Percentiles rank a stretch among this genome's conserved stretches.
Evolutionary conservation across 495 filamentous ascomycete genomes (phyloP).

Genomic region (Aspergillus egyptiacus): DNA sequence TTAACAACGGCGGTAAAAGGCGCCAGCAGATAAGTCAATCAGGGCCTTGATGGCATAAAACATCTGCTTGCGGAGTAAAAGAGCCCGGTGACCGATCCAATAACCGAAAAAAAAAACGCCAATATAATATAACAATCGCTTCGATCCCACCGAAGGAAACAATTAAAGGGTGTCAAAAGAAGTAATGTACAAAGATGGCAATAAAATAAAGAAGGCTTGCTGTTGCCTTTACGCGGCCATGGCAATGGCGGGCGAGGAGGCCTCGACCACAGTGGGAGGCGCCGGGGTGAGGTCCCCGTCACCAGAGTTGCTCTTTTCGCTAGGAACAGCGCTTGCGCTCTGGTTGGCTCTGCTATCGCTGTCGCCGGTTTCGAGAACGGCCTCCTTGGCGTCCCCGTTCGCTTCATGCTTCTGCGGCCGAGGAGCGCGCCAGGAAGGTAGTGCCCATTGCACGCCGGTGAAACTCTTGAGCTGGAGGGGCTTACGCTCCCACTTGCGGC

Average conservation of each 20-base stretch:
- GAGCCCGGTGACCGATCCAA: conserved; percentile 11
- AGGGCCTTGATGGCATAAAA: neutral
- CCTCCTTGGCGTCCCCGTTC: conserved; percentile 39
- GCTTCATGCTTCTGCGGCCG: conserved; percentile 38
- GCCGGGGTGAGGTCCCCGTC: conserved; percentile 44
- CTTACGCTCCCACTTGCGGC: conserved; percentile 83
- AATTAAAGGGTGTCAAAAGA: neutral
- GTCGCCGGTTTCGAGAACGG: conserved; percentile 47
- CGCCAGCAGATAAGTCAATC: neutral
- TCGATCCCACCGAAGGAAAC: conserved; percentile 6
- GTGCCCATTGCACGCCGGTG: conserved; percentile 79
- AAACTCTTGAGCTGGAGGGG: conserved; percentile 84
- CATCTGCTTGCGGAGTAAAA: neutral
- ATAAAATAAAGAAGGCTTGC: conserved; percentile 11
- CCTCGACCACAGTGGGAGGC: conserved; percentile 36
- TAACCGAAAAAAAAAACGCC: conserved; percentile 14
- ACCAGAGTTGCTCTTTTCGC: conserved; percentile 65
- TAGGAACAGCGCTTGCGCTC: conserved; percentile 51
- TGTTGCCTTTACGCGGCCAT: conserved; percentile 31
- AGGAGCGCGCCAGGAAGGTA: conserved; percentile 78
- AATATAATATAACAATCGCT: conserved; percentile 7
- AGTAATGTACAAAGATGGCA: conserved; percentile 8
- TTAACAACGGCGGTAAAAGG: conserved; percentile 2
- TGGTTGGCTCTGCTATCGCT: conserved; percentile 74
- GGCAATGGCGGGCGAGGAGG: conserved; percentile 43